These are phyloP conservation scores for Aphanomyces astaci DNA, from an alignment of 352 stramenopile species.

Conservation along the genomic window DNA sequence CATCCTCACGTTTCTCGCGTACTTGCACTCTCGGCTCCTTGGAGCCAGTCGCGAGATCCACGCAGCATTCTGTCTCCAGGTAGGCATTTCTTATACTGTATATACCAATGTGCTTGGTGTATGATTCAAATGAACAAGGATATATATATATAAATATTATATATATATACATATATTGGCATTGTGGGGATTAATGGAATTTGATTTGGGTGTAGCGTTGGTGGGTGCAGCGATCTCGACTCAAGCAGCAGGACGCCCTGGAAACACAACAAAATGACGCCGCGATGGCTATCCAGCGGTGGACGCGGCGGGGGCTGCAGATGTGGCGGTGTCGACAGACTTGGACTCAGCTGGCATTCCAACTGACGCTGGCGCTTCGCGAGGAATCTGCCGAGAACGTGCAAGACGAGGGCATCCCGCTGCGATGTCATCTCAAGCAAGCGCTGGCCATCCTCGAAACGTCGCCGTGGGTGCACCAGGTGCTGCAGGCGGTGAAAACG, in stretches of 20 bases:
- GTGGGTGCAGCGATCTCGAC: conserved; percentile 19
- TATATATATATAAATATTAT: too few species aligned
- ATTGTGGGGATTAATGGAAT: too few species aligned
- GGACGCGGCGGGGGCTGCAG: neutral
- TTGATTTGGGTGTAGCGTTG: too few species aligned
- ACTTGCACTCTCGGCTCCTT: conserved; percentile 90
- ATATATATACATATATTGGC: too few species aligned
- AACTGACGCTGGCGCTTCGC: neutral
- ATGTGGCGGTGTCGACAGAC: neutral
- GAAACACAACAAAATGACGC: neutral
- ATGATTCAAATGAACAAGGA: too few species aligned
- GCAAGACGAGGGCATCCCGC: conserved; percentile 14
- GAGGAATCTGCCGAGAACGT: conserved; percentile 11
- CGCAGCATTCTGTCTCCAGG: conserved; percentile 46
- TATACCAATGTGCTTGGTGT: too few species aligned
- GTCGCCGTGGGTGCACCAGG: conserved; percentile 70
- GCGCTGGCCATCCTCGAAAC: conserved; percentile 15
- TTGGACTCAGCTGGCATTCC: neutral
- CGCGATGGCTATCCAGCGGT: neutral
- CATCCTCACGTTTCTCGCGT: conserved; percentile 91
- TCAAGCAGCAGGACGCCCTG: too few species aligned
- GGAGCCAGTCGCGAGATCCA: conserved; percentile 91
- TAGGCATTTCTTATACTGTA: too few species aligned
- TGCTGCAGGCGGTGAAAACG: conserved; percentile 87
- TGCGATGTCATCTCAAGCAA: conserved; percentile 15